phyloP scores from a whole-genome alignment of 1,139 yeast genomes.

The Meyerozyma athensensis region DNA sequence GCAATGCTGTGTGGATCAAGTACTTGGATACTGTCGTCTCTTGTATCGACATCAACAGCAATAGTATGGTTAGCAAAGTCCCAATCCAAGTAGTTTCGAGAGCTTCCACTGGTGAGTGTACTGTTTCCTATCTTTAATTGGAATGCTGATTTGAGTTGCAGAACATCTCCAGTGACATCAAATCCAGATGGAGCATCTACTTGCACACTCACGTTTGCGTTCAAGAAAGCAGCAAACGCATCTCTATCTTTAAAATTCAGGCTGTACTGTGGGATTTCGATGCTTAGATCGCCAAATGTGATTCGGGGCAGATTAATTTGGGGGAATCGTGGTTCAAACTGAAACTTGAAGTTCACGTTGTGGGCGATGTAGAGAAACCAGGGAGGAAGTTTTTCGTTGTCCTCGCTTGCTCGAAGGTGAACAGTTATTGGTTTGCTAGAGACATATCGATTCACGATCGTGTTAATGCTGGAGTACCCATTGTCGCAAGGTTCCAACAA shows the following conservation, averaged over 20 bases:
- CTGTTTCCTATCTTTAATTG: not conserved
- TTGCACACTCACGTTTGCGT: constrained; percentile 2
- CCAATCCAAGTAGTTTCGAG: not conserved
- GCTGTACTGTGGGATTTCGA: constrained; percentile 10
- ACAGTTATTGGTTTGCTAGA: constrained; percentile 18
- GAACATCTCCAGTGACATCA: not conserved
- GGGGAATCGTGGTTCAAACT: constrained; percentile 6
- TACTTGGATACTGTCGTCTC: not conserved
- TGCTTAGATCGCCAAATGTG: constrained; percentile 3
- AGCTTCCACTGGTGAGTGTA: not conserved
- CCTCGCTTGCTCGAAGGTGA: constrained; percentile 16
- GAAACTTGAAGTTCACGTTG: constrained; percentile 10
- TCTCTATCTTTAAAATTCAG: constrained; percentile 11
- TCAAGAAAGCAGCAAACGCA: constrained; percentile 10
- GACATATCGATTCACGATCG: constrained; percentile 18
- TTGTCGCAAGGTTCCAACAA: constrained; percentile 17
- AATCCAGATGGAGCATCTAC: not conserved
- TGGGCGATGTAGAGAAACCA: constrained; percentile 23
- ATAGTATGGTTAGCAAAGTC: not conserved
- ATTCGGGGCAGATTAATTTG: not conserved
- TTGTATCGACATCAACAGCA: not conserved
- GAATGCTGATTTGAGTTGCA: not conserved
- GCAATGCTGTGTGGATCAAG: not conserved
- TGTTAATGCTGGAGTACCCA: constrained; percentile 20
- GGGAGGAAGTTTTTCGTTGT: constrained; percentile 17